Percentiles rank a stretch among this genome's conserved stretches.
These are phyloP conservation scores for Cytospora mali DNA, from an alignment of 2,329 filamentous ascomycete species.

Conservation along the genomic window DNA sequence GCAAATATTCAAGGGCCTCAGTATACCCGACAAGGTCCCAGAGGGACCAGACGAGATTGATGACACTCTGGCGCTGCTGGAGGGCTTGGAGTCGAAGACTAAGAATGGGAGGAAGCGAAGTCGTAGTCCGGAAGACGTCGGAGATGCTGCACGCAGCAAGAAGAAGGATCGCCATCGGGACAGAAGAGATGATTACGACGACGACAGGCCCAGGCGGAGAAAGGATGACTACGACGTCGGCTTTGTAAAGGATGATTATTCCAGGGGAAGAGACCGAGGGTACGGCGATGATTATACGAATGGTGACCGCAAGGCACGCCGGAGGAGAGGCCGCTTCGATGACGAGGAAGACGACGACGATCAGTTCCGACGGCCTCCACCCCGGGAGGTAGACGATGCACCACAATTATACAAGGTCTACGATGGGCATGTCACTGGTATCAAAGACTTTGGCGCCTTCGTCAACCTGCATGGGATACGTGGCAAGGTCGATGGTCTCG, in stretches of 20 bases:
- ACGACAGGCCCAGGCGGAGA: constrained; percentile 32
- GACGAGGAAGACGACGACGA: constrained; percentile 55
- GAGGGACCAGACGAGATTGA: constrained; percentile 70
- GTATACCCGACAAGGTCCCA: constrained; percentile 75
- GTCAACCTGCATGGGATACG: constrained; percentile 86
- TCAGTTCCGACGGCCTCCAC: constrained; percentile 66
- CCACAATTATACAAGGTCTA: constrained; percentile 88
- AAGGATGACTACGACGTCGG: constrained; percentile 32
- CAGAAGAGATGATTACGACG: constrained; percentile 41
- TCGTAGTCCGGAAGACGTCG: constrained; percentile 46
- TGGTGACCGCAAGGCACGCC: constrained; percentile 44
- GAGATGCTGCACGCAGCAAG: constrained; percentile 54
- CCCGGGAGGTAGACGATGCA: constrained; percentile 76
- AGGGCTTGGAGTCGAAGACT: constrained; percentile 74
- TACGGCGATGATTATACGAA: constrained; percentile 63
- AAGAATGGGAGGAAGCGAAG: constrained; percentile 43
- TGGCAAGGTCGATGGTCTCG: constrained; percentile 88
- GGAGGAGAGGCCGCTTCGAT: constrained; percentile 44
- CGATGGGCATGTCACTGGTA: constrained; percentile 82
- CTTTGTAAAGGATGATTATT: constrained; percentile 39
- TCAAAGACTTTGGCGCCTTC: constrained; percentile 96
- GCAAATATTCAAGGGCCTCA: constrained; percentile 86
- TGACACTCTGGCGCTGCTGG: constrained; percentile 90
- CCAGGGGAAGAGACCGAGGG: constrained; percentile 49
- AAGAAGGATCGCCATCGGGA: constrained; percentile 46